Percentiles rank a stretch among this genome's conserved stretches.
These are phyloP conservation scores for Osmanthus fragrans DNA, from an alignment of 257 asterid species.

Conservation along the genomic window DNA sequence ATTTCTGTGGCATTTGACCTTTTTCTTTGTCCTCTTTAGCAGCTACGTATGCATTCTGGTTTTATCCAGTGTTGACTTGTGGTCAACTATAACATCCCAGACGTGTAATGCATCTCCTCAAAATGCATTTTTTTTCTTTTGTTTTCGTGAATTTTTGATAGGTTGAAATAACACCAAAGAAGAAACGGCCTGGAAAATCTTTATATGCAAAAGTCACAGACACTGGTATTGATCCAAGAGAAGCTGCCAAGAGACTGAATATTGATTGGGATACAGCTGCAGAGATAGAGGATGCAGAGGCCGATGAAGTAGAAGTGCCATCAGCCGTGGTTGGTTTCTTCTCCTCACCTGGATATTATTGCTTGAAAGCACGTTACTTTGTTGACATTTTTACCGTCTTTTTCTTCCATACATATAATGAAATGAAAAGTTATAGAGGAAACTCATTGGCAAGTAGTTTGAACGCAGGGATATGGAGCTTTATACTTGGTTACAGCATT, in stretches of 20 bases:
- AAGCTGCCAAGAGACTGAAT: slow-evolving; percentile 86
- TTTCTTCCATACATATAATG: not conserved
- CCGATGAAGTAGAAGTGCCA: slow-evolving; percentile 73
- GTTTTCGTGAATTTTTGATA: slow-evolving; percentile 28
- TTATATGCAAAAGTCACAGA: slow-evolving; percentile 80
- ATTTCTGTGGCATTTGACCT: not conserved
- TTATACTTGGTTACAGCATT: slow-evolving; percentile 83
- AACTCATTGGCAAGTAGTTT: slow-evolving; percentile 3
- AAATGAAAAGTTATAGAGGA: not conserved
- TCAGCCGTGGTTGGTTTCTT: slow-evolving; percentile 65
- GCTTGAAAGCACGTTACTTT: not conserved
- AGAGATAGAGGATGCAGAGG: slow-evolving; percentile 65
- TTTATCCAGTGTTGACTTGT: not conserved
- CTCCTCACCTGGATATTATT: slow-evolving; percentile 19
- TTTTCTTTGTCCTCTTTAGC: not conserved
- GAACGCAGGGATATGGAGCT: slow-evolving; percentile 86
- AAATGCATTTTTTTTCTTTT: not conserved
- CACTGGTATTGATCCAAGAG: slow-evolving; percentile 78
- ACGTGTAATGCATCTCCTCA: slow-evolving; percentile 2
- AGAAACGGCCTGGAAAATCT: slow-evolving; percentile 60
- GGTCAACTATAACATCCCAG: not conserved
- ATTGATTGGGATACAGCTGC: slow-evolving; percentile 97
- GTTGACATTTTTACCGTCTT: not conserved
- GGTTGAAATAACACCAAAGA: slow-evolving; percentile 56
- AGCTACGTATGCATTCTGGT: not conserved